These are phyloP conservation scores for Fusarium clavum DNA, from an alignment of 2,329 filamentous ascomycete species.

Conservation along the genomic window DNA sequence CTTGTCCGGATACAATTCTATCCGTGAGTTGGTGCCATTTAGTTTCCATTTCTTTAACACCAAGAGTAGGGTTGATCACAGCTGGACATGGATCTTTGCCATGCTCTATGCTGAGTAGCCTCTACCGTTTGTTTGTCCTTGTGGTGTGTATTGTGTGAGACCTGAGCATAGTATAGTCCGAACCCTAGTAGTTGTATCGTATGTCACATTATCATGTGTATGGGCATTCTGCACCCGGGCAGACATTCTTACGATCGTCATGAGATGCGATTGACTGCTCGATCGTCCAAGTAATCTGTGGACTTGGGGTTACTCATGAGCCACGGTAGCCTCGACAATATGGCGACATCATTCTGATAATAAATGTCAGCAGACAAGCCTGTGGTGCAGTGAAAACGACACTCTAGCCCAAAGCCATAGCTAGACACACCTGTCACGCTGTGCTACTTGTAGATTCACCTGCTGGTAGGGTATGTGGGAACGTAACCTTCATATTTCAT, in stretches of 20 bases:
- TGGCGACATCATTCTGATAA: not conserved
- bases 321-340: not conserved
- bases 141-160: not conserved
- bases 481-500: not conserved
- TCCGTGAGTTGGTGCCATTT: constrained; percentile 10
- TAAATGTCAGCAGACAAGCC: not conserved
- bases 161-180: not conserved
- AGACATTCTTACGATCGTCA: not conserved
- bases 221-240: not conserved
- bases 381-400: not conserved
- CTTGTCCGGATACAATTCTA: constrained; percentile 17
- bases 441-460: not conserved
- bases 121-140: not conserved
- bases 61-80: constrained; percentile 11
- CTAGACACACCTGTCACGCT: not conserved
- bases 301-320: not conserved
- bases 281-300: not conserved
- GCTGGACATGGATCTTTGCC: constrained; percentile 16
- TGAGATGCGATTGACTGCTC: not conserved
- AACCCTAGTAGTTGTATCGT: no score
- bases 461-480: not conserved
- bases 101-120: not conserved
- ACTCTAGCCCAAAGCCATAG: not conserved
- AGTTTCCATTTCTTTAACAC: not conserved
- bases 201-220: not conserved